Evolutionary conservation across 345 rosid species (phyloP), one percentile per base, ranked within the genome.

Genomic region (Aquilaria yunnanensis): DNA sequence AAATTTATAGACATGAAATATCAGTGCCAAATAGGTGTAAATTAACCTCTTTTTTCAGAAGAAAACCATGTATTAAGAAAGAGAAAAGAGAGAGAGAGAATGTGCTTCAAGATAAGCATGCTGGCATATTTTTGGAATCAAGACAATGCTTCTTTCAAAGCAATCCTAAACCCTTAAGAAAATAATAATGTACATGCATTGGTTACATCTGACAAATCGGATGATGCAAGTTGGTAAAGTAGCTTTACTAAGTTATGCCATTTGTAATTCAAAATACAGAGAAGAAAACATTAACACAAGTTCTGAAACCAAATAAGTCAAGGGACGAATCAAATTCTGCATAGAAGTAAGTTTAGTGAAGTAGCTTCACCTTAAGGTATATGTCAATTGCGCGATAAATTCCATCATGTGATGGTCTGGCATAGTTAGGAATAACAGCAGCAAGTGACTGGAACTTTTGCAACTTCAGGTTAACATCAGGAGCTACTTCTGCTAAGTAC

Each of bases 401-500:
- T 62, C 98, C 94, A 62, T 92, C 98, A 52, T 92, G 89, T 62
- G 83, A 34, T 47, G 86, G 73, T 68, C 98, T 81, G 56, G 85
- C 96, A 71, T 84, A 85, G 48, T 85, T 91, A 1, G 97, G 98
- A 63, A 92, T 71, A 7, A 56, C 66, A 47, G 83, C 81, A 53
- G 91, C 93, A 47, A 92, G 78, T 0, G 96, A 78, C 62, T 81
- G 90, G 69, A 92, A 89, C 67, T 89, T 85, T 1, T 80, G 56
- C 54, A 74, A 48, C 80, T 84, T 92, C 73, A 92, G 76, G 79
- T 92, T 92, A 47, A 78, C 88, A 74, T 92, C 98, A 11, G 97
- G 83, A 6, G 96, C 97, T 47, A 92, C 98, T 75, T 92, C 97
- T n/a, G 93, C 89, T 54, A 92, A 83, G 75, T 84, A 92, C 12